Evolutionary conservation across 2,329 filamentous ascomycete genomes (phyloP), one percentile per base, ranked within the genome.

Genomic region (Macrophomina pseudophaseolina): DNA sequence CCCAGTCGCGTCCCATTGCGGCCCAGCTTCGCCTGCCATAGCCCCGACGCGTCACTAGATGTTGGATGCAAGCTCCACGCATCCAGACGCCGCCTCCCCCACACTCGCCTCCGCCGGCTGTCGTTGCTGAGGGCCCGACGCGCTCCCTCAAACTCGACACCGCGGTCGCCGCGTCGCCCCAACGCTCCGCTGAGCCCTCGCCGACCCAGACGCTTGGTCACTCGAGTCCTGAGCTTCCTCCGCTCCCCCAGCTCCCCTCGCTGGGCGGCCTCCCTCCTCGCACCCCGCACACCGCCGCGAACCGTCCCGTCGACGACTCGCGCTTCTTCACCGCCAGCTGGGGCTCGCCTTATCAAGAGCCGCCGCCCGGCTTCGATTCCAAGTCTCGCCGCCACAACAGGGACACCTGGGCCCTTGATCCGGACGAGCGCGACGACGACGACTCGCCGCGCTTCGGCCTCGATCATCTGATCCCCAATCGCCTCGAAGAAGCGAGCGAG

Each of bases 301-400:
- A 75, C 71, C 74, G 74, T 30, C 71, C 72, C 70, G 80, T 80
- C 52, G 82, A 84, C 69, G 84, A 82, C 67, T 83, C 80, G 69
- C 76, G 83, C 54, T 87, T 86, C 75, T 87, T 87, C 74, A 95
- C 92, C 54, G 90, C 93, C 58, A 94, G 90, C 76, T 97, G 94
- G 93, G 94, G 94, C 66, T 97, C 93, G 64, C 94, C 94, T 28
- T 97, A 97, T 80, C 89, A 91, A 65, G 85, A 85, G 69, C 86
- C 90, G 46, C 82, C 84, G 12, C 90, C 71, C 78, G 75, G 69
- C 16, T 75, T 75, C 70, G 73, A 75, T 67, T 69, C 69, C 3
- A 72, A 71, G 53, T 65, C 53, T 12, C 48, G 51, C 30, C 75
- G 23, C 66, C 69, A 54, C 74, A 75, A 9, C 73, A 40, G 65